These are phyloP conservation scores for Talaromyces trachyspermus DNA, from an alignment of 495 filamentous ascomycete species.

Conservation along the genomic window DNA sequence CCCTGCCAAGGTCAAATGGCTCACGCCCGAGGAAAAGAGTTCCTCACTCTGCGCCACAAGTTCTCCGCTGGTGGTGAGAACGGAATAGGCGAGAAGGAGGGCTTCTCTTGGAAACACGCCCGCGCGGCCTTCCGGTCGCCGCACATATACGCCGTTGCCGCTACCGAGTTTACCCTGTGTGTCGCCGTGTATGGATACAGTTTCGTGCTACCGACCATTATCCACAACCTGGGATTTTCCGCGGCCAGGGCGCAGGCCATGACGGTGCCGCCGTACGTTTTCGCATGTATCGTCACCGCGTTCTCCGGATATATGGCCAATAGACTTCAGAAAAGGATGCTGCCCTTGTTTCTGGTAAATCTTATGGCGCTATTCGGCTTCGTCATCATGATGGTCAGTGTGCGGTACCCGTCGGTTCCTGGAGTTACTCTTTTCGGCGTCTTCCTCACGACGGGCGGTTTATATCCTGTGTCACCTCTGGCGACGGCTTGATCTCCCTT, in stretches of 20 bases:
- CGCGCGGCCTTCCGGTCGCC: too few species aligned
- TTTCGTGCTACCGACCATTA: constrained; percentile 16
- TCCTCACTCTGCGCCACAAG: constrained; percentile 32
- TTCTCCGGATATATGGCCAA: constrained; percentile 4
- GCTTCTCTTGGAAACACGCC: too few species aligned
- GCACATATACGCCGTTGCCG: too few species aligned
- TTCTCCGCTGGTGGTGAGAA: constrained; percentile 6
- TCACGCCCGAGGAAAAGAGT: constrained; percentile 28
- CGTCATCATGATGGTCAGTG: constrained; percentile 11
- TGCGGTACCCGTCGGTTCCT: constrained; percentile 5
- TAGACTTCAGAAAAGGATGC: constrained; percentile 1
- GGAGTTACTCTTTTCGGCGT: constrained; percentile 12
- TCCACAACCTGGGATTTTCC: constrained; percentile 15
- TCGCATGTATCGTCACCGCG: constrained; percentile 8
- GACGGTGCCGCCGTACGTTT: constrained; percentile 15
- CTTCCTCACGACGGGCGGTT: constrained; percentile 11
- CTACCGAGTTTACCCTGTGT: too few species aligned
- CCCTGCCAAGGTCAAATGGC: constrained; percentile 40
- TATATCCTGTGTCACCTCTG: constrained; percentile 3
- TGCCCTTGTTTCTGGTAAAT: neutral
- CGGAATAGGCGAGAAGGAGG: too few species aligned
- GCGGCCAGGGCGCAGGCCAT: constrained; percentile 13
- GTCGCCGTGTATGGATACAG: too few species aligned
- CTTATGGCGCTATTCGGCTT: constrained; percentile 7
- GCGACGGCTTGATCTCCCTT: too few species aligned